A percentile compares a stretch with the other conserved stretches of the same genome.
phyloP scores from a whole-genome alignment of 192 early-diverging fungal genomes.

The Spizellomyces sp. region DNA sequence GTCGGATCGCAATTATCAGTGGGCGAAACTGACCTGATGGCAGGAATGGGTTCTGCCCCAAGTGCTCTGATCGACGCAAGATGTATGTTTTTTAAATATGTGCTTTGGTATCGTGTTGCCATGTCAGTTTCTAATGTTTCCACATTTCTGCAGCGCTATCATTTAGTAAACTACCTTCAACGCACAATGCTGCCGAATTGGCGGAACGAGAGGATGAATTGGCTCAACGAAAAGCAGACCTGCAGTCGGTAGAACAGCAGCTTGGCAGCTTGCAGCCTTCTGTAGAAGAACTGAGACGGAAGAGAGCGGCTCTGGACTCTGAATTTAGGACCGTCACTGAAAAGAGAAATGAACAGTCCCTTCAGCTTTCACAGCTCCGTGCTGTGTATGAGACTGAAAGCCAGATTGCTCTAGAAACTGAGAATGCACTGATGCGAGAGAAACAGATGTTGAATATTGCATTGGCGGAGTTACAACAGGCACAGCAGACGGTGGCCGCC shows the following conservation, averaged over 20 bases:
- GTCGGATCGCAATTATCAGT: too few species aligned
- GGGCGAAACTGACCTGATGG: conserved; percentile 46
- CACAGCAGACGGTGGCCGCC: conserved; percentile 47
- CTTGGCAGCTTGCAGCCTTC: conserved; percentile 44
- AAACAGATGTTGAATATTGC: conserved; percentile 42
- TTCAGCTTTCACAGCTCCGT: conserved; percentile 57
- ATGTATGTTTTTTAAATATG: too few species aligned
- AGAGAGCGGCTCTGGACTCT: conserved; percentile 57
- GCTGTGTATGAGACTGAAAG: conserved; percentile 64
- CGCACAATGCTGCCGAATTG: conserved; percentile 22
- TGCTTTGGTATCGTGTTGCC: too few species aligned
- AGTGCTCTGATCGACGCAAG: too few species aligned
- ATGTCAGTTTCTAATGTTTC: background rate
- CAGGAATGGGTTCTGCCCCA: background rate
- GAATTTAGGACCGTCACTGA: conserved; percentile 58
- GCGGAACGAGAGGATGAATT: conserved; percentile 18
- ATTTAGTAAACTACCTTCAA: conserved; percentile 21
- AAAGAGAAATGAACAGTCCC: conserved; percentile 65
- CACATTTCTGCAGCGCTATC: background rate
- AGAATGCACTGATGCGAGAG: conserved; percentile 47
- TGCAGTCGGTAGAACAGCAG: conserved; percentile 63
- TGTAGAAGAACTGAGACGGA: conserved; percentile 56
- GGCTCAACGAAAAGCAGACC: conserved; percentile 57
- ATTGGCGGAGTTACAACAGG: conserved; percentile 52
- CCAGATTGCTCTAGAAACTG: conserved; percentile 56